Evolutionary conservation across 306 rosid genomes (phyloP), one percentile per base, ranked within the genome.

Genomic region (Inga oerstediana): DNA sequence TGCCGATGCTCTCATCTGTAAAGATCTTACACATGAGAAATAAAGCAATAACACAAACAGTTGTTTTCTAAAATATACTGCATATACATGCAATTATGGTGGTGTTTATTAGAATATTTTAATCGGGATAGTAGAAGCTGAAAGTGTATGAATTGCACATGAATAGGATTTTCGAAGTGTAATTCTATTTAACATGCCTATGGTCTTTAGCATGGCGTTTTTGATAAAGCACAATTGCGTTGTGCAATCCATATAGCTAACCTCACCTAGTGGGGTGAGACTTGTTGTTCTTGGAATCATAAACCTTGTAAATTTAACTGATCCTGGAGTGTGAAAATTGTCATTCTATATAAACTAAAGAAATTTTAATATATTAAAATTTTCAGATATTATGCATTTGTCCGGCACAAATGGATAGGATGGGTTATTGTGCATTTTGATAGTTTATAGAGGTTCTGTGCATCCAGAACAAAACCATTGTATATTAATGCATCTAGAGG

Each of bases 291-390:
- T n/a, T 45, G 59, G 59, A 24, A 24, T 24, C 58, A 61, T 35
- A 54, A 77, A 54, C 54, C n/a, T 37, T 14, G 41, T 17, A 14
- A 15, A 45, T 12, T 64, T 45, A 54, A 72, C 77, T 65, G 66
- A 61, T 84, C 43, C 32, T 44, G 68, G 17, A 41, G 56, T 79
- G 62, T 79, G 45, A 69, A 66, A 17, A 65, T 35, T 64, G 85
- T 75, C 65, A 34, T 37, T 79, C 27, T 56, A 30, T 56, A 15
- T 51, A 27, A 10, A 48, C 71, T 65, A 44, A 82, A 82, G 70
- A n/a, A 39, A 27, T 65, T 20, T 69, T 66, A 32, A 70, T 49
- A 32, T 16, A 51, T 59, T 37, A 61, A 82, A 39, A 14, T 20
- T 61, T 48, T 49, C 52, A 37, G 9, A 41, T 70, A 59, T 35